These are phyloP conservation scores for Citrus inodora DNA, from an alignment of 345 rosid species.

Conservation along the genomic window DNA sequence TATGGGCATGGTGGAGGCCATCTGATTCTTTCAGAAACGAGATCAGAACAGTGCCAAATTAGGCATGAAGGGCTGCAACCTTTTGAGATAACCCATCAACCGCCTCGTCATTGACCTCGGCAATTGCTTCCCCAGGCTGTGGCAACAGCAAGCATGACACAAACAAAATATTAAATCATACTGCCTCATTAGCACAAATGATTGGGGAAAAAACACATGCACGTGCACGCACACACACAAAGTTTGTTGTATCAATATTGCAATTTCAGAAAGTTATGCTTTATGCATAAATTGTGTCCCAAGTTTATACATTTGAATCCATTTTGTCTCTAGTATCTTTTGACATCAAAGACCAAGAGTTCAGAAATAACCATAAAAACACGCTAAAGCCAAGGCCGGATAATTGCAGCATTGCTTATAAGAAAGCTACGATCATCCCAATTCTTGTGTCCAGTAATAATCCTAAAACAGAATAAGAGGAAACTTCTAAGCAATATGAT, in stretches of 20 bases:
- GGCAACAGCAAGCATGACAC: neutral
- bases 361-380: neutral
- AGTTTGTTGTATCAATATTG: neutral
- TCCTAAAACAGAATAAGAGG: neutral
- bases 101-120: slow-evolving; percentile 43
- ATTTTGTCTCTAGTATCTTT: neutral
- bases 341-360: neutral
- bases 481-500: neutral
- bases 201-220: neutral
- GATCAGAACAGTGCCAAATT: slow-evolving; percentile 18
- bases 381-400: neutral
- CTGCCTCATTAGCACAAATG: neutral
- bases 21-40: slow-evolving; percentile 5
- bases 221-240: no score
- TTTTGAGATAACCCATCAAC: slow-evolving; percentile 50
- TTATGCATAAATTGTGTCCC: neutral
- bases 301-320: neutral
- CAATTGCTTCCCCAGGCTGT: slow-evolving; percentile 47
- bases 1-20: neutral
- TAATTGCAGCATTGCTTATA: neutral
- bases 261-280: neutral
- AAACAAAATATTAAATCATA: neutral
- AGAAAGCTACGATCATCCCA: neutral
- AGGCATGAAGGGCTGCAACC: slow-evolving; percentile 49
- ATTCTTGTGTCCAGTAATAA: neutral